Conservation (phyloP, 2,329 filamentous ascomycete genomes). For the Diaporthe destruens region DNA sequence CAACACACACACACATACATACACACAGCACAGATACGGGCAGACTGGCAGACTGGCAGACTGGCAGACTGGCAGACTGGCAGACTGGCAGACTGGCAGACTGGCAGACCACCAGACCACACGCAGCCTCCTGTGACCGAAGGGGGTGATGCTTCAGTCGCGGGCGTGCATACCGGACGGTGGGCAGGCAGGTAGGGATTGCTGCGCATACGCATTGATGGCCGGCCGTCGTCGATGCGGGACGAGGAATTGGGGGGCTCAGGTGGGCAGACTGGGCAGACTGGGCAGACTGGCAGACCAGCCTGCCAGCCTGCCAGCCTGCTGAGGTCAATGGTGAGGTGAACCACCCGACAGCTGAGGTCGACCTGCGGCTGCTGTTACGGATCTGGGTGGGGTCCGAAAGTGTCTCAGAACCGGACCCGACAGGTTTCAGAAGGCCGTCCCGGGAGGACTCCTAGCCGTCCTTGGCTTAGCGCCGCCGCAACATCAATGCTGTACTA, state of each 20-base stretch:
- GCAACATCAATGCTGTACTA: constrained; percentile 12
- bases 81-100: no score
- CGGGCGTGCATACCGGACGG: constrained; percentile 28
- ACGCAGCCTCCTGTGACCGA: constrained; percentile 14
- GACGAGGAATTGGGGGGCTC: no score
- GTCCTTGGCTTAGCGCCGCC: constrained; percentile 26
- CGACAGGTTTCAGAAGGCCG: constrained; percentile 31
- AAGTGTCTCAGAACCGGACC: constrained; percentile 34
- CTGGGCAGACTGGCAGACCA: no score
- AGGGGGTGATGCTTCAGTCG: constrained; percentile 13
- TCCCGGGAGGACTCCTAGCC: constrained; percentile 18
- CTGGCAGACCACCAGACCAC: no score
- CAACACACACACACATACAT: neutral
- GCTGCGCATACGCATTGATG: constrained; percentile 24
- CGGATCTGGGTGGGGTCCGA: constrained; percentile 6
- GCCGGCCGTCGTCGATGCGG: constrained; percentile 12
- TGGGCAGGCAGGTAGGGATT: neutral
- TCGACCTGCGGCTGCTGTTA: constrained; percentile 29
- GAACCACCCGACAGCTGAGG: constrained; percentile 3
- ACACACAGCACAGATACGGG: neutral
- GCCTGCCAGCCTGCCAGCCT: no score
- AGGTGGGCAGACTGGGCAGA: no score
- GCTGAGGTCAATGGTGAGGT: no score
- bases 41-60: no score
- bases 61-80: no score